phyloP scores from a whole-genome alignment of 371 early-diverging fungal genomes.

The Chytridium lagenaria region DNA sequence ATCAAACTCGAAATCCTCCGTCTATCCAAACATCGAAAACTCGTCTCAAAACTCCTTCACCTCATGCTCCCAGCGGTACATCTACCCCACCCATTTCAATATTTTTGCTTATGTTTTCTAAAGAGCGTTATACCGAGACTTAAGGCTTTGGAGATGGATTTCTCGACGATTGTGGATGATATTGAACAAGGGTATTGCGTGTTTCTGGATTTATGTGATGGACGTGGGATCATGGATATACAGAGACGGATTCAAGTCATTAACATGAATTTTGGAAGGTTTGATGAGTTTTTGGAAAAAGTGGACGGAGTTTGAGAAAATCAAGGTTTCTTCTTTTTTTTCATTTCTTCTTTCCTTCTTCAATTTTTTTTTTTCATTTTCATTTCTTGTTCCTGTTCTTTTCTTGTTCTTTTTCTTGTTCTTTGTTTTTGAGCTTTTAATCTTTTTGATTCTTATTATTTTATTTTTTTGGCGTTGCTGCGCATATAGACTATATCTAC shows the following conservation, averaged over 20 bases:
- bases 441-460: not conserved
- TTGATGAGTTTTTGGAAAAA: slow-evolving; percentile 14
- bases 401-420: not conserved
- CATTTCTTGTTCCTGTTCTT: not conserved
- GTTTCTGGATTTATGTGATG: slow-evolving; percentile 15
- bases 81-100: not conserved
- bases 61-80: slow-evolving; percentile 5
- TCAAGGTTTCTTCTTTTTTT: slow-evolving; percentile 6
- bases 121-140: slow-evolving; percentile 16
- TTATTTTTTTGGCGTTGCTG: not conserved
- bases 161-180: slow-evolving; percentile 15
- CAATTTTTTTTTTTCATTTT: not conserved
- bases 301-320: slow-evolving; percentile 18
- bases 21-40: not conserved
- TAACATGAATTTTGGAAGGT: not conserved
- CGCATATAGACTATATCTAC: not conserved
- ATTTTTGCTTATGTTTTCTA: not conserved
- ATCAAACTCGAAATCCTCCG: not conserved
- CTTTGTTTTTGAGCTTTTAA: not conserved
- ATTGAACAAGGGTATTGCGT: slow-evolving; percentile 14
- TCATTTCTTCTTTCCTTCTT: not conserved
- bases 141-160: not conserved
- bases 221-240: not conserved
- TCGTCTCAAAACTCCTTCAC: not conserved
- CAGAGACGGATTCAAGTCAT: not conserved